A percentile compares a stretch with the other conserved stretches of the same genome.
These are phyloP conservation scores for Colletotrichum ledebouriae DNA, from an alignment of 2,329 filamentous ascomycete genomes.

Conservation along the genomic window DNA sequence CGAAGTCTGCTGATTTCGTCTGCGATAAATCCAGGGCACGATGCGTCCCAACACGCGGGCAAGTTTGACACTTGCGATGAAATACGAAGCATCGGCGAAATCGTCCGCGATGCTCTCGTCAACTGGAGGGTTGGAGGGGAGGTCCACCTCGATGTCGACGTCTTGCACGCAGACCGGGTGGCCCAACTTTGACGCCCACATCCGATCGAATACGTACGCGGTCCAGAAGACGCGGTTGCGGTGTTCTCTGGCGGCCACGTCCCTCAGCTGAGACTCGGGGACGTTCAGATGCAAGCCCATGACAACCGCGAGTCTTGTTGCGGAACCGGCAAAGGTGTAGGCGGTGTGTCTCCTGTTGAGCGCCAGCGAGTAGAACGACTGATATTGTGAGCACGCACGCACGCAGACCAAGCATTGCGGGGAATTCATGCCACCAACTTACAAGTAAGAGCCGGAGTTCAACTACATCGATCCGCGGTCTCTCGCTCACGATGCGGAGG, in stretches of 20 bases:
- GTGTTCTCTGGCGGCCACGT: constrained; percentile 55
- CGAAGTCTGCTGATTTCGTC: constrained; percentile 47
- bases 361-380: constrained; percentile 60
- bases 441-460: constrained; percentile 60
- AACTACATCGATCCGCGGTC: constrained; percentile 58
- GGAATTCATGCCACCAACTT: constrained; percentile 39
- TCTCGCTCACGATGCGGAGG: constrained; percentile 56
- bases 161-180: constrained; percentile 63
- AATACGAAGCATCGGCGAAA: constrained; percentile 51
- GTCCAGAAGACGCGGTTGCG: constrained; percentile 59
- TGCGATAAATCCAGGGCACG: constrained; percentile 51
- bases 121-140: constrained; percentile 54
- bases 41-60: constrained; percentile 50
- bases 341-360: constrained; percentile 61
- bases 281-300: constrained; percentile 60
- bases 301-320: constrained; percentile 57
- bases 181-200: constrained; percentile 63
- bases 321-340: constrained; percentile 58
- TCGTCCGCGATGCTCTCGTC: constrained; percentile 46
- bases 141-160: constrained; percentile 60
- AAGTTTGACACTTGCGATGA: constrained; percentile 54
- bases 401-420: background rate
- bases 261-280: constrained; percentile 55
- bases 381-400: background rate
- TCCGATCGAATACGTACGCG: constrained; percentile 59